Evolutionary conservation across 805 yeast species (phyloP).

Genomic region (Wickerhamomyces chaumierensis): DNA sequence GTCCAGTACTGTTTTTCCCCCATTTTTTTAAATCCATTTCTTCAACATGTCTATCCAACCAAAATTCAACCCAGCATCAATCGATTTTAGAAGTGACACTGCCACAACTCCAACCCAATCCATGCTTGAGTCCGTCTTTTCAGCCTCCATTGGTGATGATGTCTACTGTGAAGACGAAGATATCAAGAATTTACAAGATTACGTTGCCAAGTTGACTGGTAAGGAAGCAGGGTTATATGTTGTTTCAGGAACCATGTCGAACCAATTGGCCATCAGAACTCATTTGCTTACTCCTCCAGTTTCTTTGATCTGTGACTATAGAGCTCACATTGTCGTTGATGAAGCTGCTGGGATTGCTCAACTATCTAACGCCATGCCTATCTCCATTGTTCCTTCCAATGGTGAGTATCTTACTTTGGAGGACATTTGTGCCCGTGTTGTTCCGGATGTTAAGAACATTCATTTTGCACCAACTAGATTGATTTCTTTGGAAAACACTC

Average conservation of each 20-base stretch:
- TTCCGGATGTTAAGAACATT: slow-evolving; percentile 70
- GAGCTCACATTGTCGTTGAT: slow-evolving; percentile 72
- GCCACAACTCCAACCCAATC: slow-evolving; percentile 77
- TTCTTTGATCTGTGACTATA: slow-evolving; percentile 73
- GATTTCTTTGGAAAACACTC: slow-evolving; percentile 77
- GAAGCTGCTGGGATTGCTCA: slow-evolving; percentile 92
- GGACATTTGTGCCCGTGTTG: slow-evolving; percentile 52
- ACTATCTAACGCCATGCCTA: slow-evolving; percentile 85
- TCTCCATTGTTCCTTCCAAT: slow-evolving; percentile 68
- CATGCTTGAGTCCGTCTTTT: slow-evolving; percentile 52
- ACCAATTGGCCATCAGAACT: slow-evolving; percentile 75
- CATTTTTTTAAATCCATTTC: no score
- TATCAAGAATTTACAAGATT: slow-evolving; percentile 51
- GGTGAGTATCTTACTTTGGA: slow-evolving; percentile 71
- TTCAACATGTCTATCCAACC: no score
- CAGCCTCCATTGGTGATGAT: slow-evolving; percentile 68
- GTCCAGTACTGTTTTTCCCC: no score
- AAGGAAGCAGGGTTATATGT: slow-evolving; percentile 75
- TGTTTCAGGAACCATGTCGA: slow-evolving; percentile 83
- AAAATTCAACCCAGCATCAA: slow-evolving; percentile 8
- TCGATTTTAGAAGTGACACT: slow-evolving; percentile 69
- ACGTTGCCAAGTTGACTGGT: slow-evolving; percentile 60
- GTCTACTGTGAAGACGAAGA: slow-evolving; percentile 80
- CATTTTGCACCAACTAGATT: slow-evolving; percentile 84
- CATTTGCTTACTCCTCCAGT: slow-evolving; percentile 75